A percentile compares a stretch with the other conserved stretches of the same genome.
These are phyloP conservation scores for Prunus salicina DNA, from an alignment of 306 rosid species.

Conservation along the genomic window DNA sequence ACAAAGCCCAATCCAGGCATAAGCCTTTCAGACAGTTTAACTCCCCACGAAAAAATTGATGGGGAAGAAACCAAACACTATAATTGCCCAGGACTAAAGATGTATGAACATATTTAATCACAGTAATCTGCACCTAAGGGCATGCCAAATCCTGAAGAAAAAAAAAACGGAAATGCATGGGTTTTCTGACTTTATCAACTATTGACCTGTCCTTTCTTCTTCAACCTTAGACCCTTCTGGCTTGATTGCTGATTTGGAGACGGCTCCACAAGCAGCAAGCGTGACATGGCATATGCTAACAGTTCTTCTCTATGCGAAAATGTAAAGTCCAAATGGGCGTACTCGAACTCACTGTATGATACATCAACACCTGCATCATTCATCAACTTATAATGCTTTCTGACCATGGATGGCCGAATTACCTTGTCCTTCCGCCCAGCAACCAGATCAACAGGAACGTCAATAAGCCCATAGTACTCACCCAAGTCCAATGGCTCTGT, in stretches of 20 bases:
- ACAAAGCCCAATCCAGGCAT: slow-evolving; percentile 2
- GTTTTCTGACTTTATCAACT: slow-evolving; percentile 7
- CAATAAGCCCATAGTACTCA: slow-evolving; percentile 50
- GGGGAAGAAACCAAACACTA: not conserved
- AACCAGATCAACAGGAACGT: slow-evolving; percentile 84
- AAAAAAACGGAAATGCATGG: slow-evolving; percentile 1
- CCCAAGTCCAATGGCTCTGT: slow-evolving; percentile 74
- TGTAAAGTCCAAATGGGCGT: slow-evolving; percentile 92
- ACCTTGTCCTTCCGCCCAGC: slow-evolving; percentile 89
- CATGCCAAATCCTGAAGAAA: slow-evolving; percentile 20
- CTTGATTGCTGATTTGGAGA: slow-evolving; percentile 33
- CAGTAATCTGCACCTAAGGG: slow-evolving; percentile 11
- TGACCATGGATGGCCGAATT: slow-evolving; percentile 85
- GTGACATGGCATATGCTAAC: slow-evolving; percentile 77
- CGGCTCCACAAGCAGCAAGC: slow-evolving; percentile 62
- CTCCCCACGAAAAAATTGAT: slow-evolving; percentile 7
- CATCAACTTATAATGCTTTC: slow-evolving; percentile 71
- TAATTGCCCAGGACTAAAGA: not conserved
- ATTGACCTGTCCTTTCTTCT: slow-evolving; percentile 31
- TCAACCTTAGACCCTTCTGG: slow-evolving; percentile 28
- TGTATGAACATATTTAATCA: slow-evolving; percentile 15
- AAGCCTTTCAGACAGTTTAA: not conserved
- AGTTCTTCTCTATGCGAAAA: slow-evolving; percentile 92
- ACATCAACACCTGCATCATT: slow-evolving; percentile 52
- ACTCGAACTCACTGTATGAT: slow-evolving; percentile 73